Percentiles rank a stretch among this genome's conserved stretches.
These are phyloP conservation scores for Boletus sp. DNA, from an alignment of 768 basidiomycete genomes.

Conservation along the genomic window DNA sequence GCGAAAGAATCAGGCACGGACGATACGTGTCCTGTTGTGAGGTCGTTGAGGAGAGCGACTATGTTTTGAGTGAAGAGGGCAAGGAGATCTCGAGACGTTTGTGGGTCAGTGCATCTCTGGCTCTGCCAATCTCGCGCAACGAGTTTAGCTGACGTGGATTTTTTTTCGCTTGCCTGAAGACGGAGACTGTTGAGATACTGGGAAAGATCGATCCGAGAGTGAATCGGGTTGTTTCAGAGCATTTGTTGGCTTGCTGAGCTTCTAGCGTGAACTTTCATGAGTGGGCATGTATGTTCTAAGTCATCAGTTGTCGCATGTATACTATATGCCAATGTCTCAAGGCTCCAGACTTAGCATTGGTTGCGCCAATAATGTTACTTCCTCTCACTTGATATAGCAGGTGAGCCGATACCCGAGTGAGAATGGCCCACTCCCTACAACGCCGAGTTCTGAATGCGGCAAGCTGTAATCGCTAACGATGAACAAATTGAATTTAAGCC, in stretches of 20 bases:
- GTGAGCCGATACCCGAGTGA: too few relatives aligned
- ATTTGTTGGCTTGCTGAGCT: constrained; percentile 18
- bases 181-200: constrained; percentile 30
- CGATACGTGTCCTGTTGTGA: constrained; percentile 29
- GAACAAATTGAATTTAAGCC: neutral
- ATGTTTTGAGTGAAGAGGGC: constrained; percentile 31
- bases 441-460: too few relatives aligned
- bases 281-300: too few relatives aligned
- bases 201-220: constrained; percentile 29
- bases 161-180: constrained; percentile 8
- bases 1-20: constrained; percentile 25
- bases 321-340: neutral
- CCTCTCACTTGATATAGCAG: too few relatives aligned
- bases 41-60: constrained; percentile 34
- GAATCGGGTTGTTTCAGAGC: constrained; percentile 23
- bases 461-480: neutral
- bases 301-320: neutral
- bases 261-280: too few relatives aligned
- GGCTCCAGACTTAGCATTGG: too few relatives aligned
- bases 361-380: too few relatives aligned
- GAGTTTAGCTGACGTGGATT: constrained; percentile 1
- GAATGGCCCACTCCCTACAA: too few relatives aligned
- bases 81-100: constrained; percentile 27
- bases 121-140: neutral
- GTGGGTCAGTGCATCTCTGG: constrained; percentile 30